Evolutionary conservation across 768 basidiomycete genomes (phyloP).

Genomic region (Gloeostereum incarnatum): DNA sequence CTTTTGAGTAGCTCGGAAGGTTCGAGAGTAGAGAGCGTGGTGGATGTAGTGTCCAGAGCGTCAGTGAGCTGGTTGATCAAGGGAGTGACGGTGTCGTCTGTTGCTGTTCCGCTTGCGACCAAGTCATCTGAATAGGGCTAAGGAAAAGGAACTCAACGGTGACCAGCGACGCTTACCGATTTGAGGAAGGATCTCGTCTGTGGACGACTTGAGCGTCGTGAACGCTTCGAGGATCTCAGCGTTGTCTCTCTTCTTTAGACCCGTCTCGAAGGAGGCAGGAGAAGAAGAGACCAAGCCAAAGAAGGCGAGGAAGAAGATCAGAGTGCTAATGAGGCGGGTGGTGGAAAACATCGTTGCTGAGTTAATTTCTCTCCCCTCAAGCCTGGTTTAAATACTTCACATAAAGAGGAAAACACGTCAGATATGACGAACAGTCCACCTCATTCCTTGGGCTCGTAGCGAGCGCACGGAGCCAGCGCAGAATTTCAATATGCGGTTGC

Average conservation of each 20-base stretch:
- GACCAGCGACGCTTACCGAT: constrained; percentile 10
- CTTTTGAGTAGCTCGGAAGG: constrained; percentile 9
- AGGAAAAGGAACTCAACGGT: not conserved
- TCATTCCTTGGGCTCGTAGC: too few species aligned
- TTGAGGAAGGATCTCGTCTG: constrained; percentile 12
- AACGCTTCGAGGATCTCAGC: constrained; percentile 13
- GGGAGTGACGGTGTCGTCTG: constrained; percentile 12
- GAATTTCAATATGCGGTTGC: too few species aligned
- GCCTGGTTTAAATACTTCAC: too few species aligned
- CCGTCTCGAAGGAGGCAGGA: too few species aligned
- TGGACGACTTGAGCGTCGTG: constrained; percentile 11
- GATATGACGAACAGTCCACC: too few species aligned
- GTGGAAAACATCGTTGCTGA: too few species aligned
- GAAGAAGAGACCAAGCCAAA: too few species aligned
- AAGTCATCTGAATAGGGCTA: constrained; percentile 7
- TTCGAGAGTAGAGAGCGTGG: constrained; percentile 11
- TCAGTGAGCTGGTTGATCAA: constrained; percentile 13
- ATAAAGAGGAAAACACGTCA: too few species aligned
- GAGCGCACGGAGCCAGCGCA: too few species aligned
- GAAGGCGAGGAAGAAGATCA: too few species aligned
- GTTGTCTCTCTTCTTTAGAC: constrained; percentile 5
- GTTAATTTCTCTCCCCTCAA: too few species aligned
- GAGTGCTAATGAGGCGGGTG: too few species aligned
- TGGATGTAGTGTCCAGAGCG: constrained; percentile 13
- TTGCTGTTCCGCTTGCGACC: constrained; percentile 9